Evolutionary conservation across 208 protist genomes (phyloP), one percentile per base, ranked within the genome.

Genomic region (Leishmania arabica): DNA sequence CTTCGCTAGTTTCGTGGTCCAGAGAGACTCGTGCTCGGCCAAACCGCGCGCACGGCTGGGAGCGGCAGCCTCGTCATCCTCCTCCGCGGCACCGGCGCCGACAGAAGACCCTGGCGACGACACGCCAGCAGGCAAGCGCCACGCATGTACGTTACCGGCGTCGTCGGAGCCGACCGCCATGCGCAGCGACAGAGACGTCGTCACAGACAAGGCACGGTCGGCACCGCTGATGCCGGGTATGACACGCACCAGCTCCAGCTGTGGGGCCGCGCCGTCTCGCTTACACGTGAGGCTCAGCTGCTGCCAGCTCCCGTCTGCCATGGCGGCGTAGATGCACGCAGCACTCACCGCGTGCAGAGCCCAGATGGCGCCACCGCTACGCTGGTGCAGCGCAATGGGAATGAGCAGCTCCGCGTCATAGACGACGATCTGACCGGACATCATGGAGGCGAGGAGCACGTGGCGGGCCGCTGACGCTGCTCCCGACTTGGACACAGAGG

Each of bases 371-470:
- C 95, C 95, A 74, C 95, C 95, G 80, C 88, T 92, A 62, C 93
- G 95, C 78, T 96, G 92, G 75, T 94, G 81, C 69, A 98, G 89
- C 49, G 86, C 83, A 40, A 98, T 24, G 1, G 95, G 93, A 19
- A 89, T 80, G 69, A 98, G 92, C 68, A 92, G 92, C 37, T 90
- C 79, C 7, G 78, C 84, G 83, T 94, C 88, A 83, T 92, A 95
- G 13, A 96, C n/a, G 1, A 98, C 91, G 6, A 98, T 75, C 80
- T 98, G 93, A 37, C 95, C 93, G 8, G 92, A 96, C 42, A 96
- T 85, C 80, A 93, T 95, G 0, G 93, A 91, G 0, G 88, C 90
- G 45, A 94, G 56, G n/a, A 98, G 82, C 27, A 89, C 86, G 47
- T 75, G 37, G 53, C 77, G 78, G 0, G 51, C 53, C 3, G 78